Evolutionary conservation across 139 green algal species (phyloP), one percentile per base, ranked within the genome.

Genomic region (Pleodorina starrii): DNA sequence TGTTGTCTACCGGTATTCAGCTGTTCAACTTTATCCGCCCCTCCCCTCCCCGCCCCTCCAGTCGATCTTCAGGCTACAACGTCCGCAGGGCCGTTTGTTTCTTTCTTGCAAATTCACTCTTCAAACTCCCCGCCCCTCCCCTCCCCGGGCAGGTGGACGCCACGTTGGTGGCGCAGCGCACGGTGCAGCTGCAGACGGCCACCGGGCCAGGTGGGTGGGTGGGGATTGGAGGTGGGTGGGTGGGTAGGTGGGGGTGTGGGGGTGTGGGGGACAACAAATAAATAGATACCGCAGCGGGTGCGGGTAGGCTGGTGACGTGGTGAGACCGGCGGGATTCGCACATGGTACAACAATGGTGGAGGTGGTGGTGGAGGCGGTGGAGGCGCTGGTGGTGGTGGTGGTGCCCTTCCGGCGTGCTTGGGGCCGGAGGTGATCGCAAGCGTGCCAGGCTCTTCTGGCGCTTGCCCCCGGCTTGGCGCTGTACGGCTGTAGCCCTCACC

Each of bases 141-240:
- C 63, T 16, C 63, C 63, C n/a, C 73, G 27, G n/a, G 2, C 63
- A 60, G 44, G 78, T 81, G n/a, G 60, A 85, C 38, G 23, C 46
- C 21, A 81, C 46, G 25, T 44, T 81, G 38, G 68, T 88, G 23
- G 46, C 9, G 27, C 83, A 75, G 66, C 83, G 68, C 11, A 80
- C 60, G 38, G 32, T 40, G 46, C 48, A 75, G 40, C 46, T 88
- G 66, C 83, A 71, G 35, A 81, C 83, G 0, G 46, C 46, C 9
- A 43, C 66, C 46, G 83, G 46, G 19, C 83, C 87, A 40, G 59
- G 54, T 87, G 74, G 6, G 74, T 38, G 36, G 32, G 54, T 66
- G 3, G 5, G 54, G n/a, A n/a, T n/a, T n/a, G 54, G 54, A 66
- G 54, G 9, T 66, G 54, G 7, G 54, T 5, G 5, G 29, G 29